Conservation (phyloP, 2,329 filamentous ascomycete genomes). For the Drechslerella stenobrocha region DNA sequence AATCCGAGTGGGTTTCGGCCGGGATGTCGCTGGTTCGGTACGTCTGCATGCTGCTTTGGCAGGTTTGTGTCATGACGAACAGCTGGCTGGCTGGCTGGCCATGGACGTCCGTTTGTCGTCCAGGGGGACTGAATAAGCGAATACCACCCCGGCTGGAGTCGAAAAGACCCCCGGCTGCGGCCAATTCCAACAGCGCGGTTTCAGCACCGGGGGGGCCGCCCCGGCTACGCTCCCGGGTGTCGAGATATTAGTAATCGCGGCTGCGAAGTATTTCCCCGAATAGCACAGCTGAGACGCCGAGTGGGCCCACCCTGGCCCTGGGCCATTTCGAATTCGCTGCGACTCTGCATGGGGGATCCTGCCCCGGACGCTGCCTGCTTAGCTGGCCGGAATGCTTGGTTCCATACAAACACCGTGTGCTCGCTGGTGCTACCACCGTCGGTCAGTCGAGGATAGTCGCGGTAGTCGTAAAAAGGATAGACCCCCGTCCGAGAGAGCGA, state of each 20-base stretch:
- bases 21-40: constrained; percentile 40
- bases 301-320: constrained; percentile 20
- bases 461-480: neutral
- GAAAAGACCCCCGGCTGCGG: constrained; percentile 14
- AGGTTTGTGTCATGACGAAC: constrained; percentile 45
- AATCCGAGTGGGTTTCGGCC: constrained; percentile 49
- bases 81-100: too few species aligned
- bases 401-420: constrained; percentile 35
- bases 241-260: constrained; percentile 1
- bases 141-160: too few species aligned
- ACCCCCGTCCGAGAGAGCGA: too few species aligned
- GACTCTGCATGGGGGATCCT: constrained; percentile 42
- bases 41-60: constrained; percentile 27
- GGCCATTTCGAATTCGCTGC: constrained; percentile 15
- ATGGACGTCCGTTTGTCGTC: too few species aligned
- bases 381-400: constrained; percentile 34
- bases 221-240: neutral
- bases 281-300: constrained; percentile 29
- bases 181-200: constrained; percentile 40
- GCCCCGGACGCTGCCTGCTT: constrained; percentile 42
- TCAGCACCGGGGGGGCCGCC: constrained; percentile 14
- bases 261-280: constrained; percentile 35
- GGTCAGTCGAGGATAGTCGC: neutral
- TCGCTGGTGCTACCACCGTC: constrained; percentile 22
- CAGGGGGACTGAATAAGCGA: constrained; percentile 45